These are phyloP conservation scores for Candida glaebosa DNA, from an alignment of 805 yeast genomes.

Conservation along the genomic window DNA sequence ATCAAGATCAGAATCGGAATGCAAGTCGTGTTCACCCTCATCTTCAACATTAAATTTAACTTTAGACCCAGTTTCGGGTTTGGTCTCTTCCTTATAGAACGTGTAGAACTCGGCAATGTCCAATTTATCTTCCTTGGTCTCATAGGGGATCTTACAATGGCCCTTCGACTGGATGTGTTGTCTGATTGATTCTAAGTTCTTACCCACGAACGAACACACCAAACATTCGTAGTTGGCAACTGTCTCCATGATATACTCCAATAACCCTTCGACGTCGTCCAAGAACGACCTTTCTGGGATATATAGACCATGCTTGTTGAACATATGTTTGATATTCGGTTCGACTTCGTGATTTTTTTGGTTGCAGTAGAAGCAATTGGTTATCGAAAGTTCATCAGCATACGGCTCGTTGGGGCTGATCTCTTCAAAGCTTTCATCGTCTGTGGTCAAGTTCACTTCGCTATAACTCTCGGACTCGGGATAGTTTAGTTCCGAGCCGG, in stretches of 20 bases:
- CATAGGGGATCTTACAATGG: slow-evolving; percentile 46
- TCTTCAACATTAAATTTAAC: slow-evolving; percentile 23
- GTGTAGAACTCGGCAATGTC: slow-evolving; percentile 37
- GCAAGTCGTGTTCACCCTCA: slow-evolving; percentile 7
- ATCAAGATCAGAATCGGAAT: slow-evolving; percentile 13
- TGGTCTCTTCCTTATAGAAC: slow-evolving; percentile 21
- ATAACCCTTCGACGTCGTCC: slow-evolving; percentile 34
- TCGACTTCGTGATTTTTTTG: slow-evolving; percentile 50
- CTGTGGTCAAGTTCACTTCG: slow-evolving; percentile 14
- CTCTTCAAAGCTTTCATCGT: slow-evolving; percentile 7
- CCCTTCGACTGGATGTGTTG: slow-evolving; percentile 44
- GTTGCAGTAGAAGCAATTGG: slow-evolving; percentile 59
- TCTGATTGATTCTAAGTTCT: slow-evolving; percentile 36
- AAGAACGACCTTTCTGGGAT: slow-evolving; percentile 42
- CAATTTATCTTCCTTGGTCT: slow-evolving; percentile 34
- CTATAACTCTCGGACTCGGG: slow-evolving; percentile 33
- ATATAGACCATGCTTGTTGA: slow-evolving; percentile 41
- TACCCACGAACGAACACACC: slow-evolving; percentile 43
- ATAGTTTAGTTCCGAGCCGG: slow-evolving; percentile 49
- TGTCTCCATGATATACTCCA: slow-evolving; percentile 35
- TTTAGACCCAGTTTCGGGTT: slow-evolving; percentile 14
- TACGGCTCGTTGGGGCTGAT: slow-evolving; percentile 18
- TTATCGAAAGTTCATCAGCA: slow-evolving; percentile 41
- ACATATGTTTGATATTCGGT: slow-evolving; percentile 48
- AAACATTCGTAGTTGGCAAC: slow-evolving; percentile 42